Evolutionary conservation across 202 grass and related monocot species (phyloP).

Genomic region (Panicum hallii): DNA sequence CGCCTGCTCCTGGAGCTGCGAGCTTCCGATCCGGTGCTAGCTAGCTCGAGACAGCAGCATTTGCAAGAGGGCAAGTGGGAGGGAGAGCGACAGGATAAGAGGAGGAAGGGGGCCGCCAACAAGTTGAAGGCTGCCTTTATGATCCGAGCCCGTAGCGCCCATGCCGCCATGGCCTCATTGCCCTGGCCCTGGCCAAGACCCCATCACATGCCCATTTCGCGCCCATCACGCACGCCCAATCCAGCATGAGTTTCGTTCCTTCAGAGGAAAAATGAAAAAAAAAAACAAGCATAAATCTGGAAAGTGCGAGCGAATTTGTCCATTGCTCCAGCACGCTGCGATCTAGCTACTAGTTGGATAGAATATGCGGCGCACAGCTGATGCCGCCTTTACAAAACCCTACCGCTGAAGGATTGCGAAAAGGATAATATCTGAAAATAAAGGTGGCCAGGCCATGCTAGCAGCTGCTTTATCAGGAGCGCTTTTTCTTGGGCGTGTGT

Average conservation of each 20-base stretch:
- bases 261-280: background rate
- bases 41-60: background rate
- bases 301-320: background rate
- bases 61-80: conserved; percentile 13
- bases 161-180: conserved; percentile 18
- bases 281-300: background rate
- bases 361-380: background rate
- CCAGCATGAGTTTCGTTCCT: conserved; percentile 1
- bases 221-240: conserved; percentile 43
- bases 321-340: background rate
- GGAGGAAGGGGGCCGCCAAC: background rate
- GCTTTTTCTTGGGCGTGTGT: background rate
- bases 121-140: conserved; percentile 44
- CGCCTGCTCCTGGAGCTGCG: background rate
- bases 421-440: background rate
- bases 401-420: too few species aligned
- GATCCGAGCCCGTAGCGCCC: conserved; percentile 35
- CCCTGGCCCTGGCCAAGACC: background rate
- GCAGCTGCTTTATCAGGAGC: background rate
- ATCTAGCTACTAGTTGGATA: too few species aligned
- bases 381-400: too few species aligned
- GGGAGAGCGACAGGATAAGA: background rate
- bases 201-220: conserved; percentile 47
- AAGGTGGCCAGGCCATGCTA: background rate
- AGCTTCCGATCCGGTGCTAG: background rate